Conservation (phyloP, 768 basidiomycete genomes). For the Pisolithus orientalis region DNA sequence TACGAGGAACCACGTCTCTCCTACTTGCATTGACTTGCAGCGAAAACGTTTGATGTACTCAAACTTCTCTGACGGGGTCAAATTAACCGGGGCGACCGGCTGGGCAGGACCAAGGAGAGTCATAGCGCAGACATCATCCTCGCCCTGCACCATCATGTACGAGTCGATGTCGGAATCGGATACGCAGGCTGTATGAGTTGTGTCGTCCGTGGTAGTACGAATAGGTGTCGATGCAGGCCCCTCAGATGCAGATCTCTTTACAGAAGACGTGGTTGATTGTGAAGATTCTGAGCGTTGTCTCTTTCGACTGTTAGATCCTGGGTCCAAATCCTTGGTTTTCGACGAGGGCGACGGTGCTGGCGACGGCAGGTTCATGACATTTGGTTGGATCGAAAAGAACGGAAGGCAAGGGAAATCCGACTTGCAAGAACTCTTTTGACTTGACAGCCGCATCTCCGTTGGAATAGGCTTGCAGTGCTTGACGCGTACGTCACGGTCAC, state of each 20-base stretch:
- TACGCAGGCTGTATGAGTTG: slow-evolving; percentile 30
- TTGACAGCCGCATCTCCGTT: neutral
- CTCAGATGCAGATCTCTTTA: slow-evolving; percentile 77
- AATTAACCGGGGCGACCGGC: slow-evolving; percentile 14
- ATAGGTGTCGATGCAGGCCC: slow-evolving; percentile 40
- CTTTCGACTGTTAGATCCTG: slow-evolving; percentile 41
- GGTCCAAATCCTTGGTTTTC: slow-evolving; percentile 32
- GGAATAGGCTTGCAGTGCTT: neutral
- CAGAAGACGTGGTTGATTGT: slow-evolving; percentile 68
- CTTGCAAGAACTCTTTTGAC: neutral
- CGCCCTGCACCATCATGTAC: slow-evolving; percentile 58
- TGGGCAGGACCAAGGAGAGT: slow-evolving; percentile 20
- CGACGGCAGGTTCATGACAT: slow-evolving; percentile 44
- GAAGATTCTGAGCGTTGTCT: slow-evolving; percentile 71
- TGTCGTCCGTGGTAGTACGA: slow-evolving; percentile 14
- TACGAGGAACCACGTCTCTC: slow-evolving; percentile 78
- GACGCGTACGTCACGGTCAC: slow-evolving; percentile 3
- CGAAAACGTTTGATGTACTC: slow-evolving; percentile 43
- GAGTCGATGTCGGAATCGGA: slow-evolving; percentile 58
- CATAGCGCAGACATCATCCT: slow-evolving; percentile 20
- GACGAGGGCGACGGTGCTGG: slow-evolving; percentile 38
- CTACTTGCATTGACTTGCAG: slow-evolving; percentile 45
- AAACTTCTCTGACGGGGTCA: slow-evolving; percentile 43
- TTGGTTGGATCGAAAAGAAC: slow-evolving; percentile 8
- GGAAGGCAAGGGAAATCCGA: neutral